phyloP scores from a whole-genome alignment of 495 filamentous ascomycete species.

The Podospora pseudocomata region DNA sequence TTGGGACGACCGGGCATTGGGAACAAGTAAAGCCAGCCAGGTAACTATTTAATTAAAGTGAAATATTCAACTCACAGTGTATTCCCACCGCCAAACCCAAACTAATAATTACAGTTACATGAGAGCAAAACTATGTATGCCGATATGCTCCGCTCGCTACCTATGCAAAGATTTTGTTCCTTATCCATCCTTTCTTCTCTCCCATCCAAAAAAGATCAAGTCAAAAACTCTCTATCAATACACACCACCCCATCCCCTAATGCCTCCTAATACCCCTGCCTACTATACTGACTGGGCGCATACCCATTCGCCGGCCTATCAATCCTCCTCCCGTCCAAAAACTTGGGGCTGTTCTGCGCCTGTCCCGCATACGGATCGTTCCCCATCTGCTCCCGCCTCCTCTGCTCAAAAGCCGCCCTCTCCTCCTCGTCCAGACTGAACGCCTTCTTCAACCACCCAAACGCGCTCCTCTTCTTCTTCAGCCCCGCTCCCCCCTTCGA shows the following conservation, averaged over 20 bases:
- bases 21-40: too few relatives aligned
- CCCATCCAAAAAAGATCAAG: not conserved
- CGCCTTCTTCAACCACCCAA: slow-evolving; percentile 58
- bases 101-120: not conserved
- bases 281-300: not conserved
- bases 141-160: not conserved
- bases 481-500: slow-evolving; percentile 29
- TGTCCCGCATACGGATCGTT: slow-evolving; percentile 38
- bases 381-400: slow-evolving; percentile 35
- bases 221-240: too few relatives aligned
- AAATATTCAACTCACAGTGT: not conserved
- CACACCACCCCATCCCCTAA: not conserved
- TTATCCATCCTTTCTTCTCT: not conserved
- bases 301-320: slow-evolving; percentile 10
- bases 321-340: slow-evolving; percentile 43
- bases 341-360: slow-evolving; percentile 39
- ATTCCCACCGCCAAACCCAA: not conserved
- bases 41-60: too few relatives aligned
- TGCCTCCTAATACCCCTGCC: not conserved
- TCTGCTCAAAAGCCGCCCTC: slow-evolving; percentile 47
- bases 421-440: slow-evolving; percentile 56
- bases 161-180: slow-evolving; percentile 12
- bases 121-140: not conserved
- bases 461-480: slow-evolving; percentile 58
- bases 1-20: too few relatives aligned